Evolutionary conservation across 2,329 filamentous ascomycete genomes (phyloP).

Genomic region (Aschersonia sp.): DNA sequence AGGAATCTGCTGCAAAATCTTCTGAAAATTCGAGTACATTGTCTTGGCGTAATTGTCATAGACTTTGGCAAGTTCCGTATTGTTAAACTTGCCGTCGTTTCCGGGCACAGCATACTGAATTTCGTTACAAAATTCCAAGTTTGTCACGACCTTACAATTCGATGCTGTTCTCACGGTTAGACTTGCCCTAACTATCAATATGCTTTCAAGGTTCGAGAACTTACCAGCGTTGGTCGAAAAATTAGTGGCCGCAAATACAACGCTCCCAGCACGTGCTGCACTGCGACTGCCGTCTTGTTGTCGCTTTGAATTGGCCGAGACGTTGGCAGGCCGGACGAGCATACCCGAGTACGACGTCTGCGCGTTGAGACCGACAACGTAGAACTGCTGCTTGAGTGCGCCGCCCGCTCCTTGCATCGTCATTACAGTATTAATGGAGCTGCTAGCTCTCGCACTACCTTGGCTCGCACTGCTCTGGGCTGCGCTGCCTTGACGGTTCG

Average conservation of each 20-base stretch:
- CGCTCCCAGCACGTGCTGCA: constrained; percentile 49
- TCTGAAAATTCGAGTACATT: constrained; percentile 66
- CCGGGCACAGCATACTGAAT: constrained; percentile 85
- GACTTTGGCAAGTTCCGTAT: constrained; percentile 47
- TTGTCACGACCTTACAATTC: constrained; percentile 75
- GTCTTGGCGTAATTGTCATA: constrained; percentile 64
- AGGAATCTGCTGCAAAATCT: constrained; percentile 68
- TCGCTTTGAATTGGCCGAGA: constrained; percentile 27
- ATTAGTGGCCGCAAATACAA: constrained; percentile 55
- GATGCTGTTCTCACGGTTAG: constrained; percentile 32
- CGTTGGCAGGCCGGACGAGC: constrained; percentile 46
- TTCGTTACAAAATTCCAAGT: constrained; percentile 78
- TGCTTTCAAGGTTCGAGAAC: constrained; percentile 8
- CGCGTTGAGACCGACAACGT: constrained; percentile 59
- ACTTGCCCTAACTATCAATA: neutral
- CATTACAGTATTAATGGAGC: constrained; percentile 44
- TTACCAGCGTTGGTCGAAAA: constrained; percentile 69
- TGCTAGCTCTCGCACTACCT: neutral
- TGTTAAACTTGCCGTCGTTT: constrained; percentile 50
- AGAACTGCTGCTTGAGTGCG: constrained; percentile 77
- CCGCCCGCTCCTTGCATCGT: constrained; percentile 51
- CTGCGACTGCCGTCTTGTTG: constrained; percentile 10
- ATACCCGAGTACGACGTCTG: constrained; percentile 61
- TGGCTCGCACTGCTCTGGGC: constrained; percentile 7
- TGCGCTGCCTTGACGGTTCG: constrained; percentile 33